phyloP scores from a whole-genome alignment of 2,329 filamentous ascomycete genomes.

The Fusarium nurragi region DNA sequence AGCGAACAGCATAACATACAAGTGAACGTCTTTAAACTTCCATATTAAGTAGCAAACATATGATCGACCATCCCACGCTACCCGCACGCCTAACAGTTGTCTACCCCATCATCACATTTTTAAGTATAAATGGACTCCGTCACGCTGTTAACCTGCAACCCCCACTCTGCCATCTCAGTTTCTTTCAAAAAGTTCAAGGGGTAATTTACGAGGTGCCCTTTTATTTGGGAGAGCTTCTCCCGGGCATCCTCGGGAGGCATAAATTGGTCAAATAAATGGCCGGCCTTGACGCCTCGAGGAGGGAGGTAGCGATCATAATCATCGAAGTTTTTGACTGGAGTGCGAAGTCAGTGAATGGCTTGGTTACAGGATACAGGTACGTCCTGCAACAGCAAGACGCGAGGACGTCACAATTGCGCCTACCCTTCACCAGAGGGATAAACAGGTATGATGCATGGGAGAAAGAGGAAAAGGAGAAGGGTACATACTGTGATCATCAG shows the following conservation, averaged over 20 bases:
- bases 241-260: constrained; percentile 77
- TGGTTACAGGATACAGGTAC: not conserved
- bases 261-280: constrained; percentile 86
- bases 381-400: not conserved
- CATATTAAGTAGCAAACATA: too few species aligned
- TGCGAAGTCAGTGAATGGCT: constrained; percentile 16
- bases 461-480: not conserved
- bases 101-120: not conserved
- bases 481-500: constrained; percentile 78
- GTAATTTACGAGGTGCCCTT: constrained; percentile 94
- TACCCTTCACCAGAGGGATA: too few species aligned
- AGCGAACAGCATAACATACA: too few species aligned
- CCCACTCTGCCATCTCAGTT: constrained; percentile 88
- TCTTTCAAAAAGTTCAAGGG: constrained; percentile 87
- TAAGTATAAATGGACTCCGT: constrained; percentile 89
- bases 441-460: too few species aligned
- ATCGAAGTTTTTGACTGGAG: constrained; percentile 80
- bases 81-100: not conserved
- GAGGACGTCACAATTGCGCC: too few species aligned
- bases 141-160: constrained; percentile 83
- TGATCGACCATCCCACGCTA: too few species aligned
- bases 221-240: constrained; percentile 78
- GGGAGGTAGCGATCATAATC: constrained; percentile 86
- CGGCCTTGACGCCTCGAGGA: constrained; percentile 75
- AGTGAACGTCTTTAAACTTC: too few species aligned